phyloP scores from a whole-genome alignment of 116 monocot genomes.

The Cymodocea nodosa region DNA sequence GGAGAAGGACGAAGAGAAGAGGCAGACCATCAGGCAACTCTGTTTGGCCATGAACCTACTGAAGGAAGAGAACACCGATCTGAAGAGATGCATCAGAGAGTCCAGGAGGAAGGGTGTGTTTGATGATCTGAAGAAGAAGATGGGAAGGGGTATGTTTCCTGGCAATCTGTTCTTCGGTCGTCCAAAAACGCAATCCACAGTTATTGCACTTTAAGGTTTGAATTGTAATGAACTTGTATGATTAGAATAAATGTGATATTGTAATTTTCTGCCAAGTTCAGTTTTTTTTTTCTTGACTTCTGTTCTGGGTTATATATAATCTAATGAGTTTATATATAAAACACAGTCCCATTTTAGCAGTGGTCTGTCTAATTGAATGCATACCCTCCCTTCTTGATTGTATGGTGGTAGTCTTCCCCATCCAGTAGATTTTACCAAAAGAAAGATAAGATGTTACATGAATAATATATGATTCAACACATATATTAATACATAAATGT shows the following conservation, averaged over 20 bases:
- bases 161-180: constrained; percentile 26
- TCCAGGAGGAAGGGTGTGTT: constrained; percentile 20
- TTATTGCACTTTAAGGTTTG: constrained; percentile 27
- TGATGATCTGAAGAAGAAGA: constrained; percentile 36
- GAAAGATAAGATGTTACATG: too few relatives aligned
- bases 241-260: not conserved
- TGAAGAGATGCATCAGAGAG: constrained; percentile 35
- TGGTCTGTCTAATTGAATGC: too few relatives aligned
- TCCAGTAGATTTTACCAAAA: too few relatives aligned
- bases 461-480: too few relatives aligned
- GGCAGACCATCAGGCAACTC: constrained; percentile 78
- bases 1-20: constrained; percentile 76
- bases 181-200: constrained; percentile 9
- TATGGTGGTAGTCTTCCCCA: too few relatives aligned
- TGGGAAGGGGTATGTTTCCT: constrained; percentile 21
- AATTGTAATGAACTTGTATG: not conserved
- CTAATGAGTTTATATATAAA: too few relatives aligned
- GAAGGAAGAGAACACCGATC: constrained; percentile 43
- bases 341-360: too few relatives aligned
- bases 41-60: constrained; percentile 37
- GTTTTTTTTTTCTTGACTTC: too few relatives aligned
- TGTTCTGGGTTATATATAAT: too few relatives aligned
- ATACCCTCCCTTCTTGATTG: too few relatives aligned
- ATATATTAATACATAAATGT: not conserved
- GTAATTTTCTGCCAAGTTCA: too few relatives aligned